Conservation (phyloP, 148 eudicot genomes). For the Diospyros lotus region DNA sequence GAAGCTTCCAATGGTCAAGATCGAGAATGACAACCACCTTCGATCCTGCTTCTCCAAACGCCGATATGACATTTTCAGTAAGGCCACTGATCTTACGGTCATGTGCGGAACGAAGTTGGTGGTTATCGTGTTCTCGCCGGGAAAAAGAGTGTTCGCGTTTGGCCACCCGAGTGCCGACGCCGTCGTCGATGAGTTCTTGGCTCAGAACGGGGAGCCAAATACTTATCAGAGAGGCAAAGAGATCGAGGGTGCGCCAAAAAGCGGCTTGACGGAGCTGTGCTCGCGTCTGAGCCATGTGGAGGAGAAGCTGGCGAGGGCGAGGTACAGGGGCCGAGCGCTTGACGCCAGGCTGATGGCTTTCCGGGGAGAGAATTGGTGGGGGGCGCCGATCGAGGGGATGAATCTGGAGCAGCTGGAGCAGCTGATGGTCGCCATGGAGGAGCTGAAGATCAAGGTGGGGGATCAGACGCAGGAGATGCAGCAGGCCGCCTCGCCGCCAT, state of each 20-base stretch:
- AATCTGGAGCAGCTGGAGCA: too few relatives aligned
- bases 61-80: conserved; percentile 30
- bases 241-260: not conserved
- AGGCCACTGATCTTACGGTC: conserved; percentile 25
- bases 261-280: not conserved
- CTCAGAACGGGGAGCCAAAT: not conserved
- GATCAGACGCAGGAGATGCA: too few relatives aligned
- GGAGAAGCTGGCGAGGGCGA: too few relatives aligned
- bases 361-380: too few relatives aligned
- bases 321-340: too few relatives aligned
- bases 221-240: not conserved
- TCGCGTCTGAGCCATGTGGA: not conserved
- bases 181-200: conserved; percentile 13
- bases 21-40: conserved; percentile 15
- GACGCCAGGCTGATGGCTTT: too few relatives aligned
- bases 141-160: conserved; percentile 18
- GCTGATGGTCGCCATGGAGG: too few relatives aligned
- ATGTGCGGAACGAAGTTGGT: conserved; percentile 23
- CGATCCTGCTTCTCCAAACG: conserved; percentile 34
- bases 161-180: conserved; percentile 32
- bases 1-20: too few relatives aligned
- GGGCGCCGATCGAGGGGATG: too few relatives aligned
- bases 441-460: too few relatives aligned
- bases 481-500: too few relatives aligned
- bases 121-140: conserved; percentile 28